phyloP scores from a whole-genome alignment of 805 yeast genomes.

The Novakomyces olei region DNA sequence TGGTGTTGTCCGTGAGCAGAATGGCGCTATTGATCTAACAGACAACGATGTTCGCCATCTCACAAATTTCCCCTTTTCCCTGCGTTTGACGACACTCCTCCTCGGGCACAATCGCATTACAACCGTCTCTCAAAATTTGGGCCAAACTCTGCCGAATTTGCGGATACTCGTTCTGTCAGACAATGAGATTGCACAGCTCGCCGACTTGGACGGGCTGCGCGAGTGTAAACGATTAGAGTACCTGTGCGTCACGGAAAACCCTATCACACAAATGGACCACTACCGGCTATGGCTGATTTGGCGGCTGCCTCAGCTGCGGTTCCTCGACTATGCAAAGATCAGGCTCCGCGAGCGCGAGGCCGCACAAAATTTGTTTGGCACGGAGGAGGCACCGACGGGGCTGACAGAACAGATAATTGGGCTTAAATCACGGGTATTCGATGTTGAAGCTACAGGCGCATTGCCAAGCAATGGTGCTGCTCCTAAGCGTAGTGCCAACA shows the following conservation, averaged over 20 bases:
- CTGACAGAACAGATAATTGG: slow-evolving; percentile 16
- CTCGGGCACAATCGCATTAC: slow-evolving; percentile 41
- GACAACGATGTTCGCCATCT: slow-evolving; percentile 46
- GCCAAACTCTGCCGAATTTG: slow-evolving; percentile 24
- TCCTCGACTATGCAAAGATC: slow-evolving; percentile 48
- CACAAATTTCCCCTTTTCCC: slow-evolving; percentile 25
- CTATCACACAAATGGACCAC: slow-evolving; percentile 14
- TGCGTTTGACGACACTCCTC: slow-evolving; percentile 30
- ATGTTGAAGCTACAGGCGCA: slow-evolving; percentile 4
- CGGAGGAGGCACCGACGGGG: slow-evolving; percentile 11
- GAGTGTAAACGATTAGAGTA: slow-evolving; percentile 23
- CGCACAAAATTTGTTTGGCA: slow-evolving; percentile 26
- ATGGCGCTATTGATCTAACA: slow-evolving; percentile 46
- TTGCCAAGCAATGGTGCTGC: slow-evolving; percentile 15
- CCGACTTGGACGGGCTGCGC: slow-evolving; percentile 21
- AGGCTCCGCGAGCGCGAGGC: slow-evolving; percentile 29
- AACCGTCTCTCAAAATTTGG: slow-evolving; percentile 18
- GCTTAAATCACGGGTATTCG: slow-evolving; percentile 5
- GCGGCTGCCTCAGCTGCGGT: slow-evolving; percentile 37
- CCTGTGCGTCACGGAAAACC: slow-evolving; percentile 27
- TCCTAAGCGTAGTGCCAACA: slow-evolving; percentile 12
- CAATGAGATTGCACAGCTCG: slow-evolving; percentile 28
- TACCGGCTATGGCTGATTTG: slow-evolving; percentile 42
- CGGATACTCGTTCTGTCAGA: slow-evolving; percentile 29
- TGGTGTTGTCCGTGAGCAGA: slow-evolving; percentile 15